Conservation (phyloP, 257 asterid genomes). For the Solanum ossicruentum region DNA sequence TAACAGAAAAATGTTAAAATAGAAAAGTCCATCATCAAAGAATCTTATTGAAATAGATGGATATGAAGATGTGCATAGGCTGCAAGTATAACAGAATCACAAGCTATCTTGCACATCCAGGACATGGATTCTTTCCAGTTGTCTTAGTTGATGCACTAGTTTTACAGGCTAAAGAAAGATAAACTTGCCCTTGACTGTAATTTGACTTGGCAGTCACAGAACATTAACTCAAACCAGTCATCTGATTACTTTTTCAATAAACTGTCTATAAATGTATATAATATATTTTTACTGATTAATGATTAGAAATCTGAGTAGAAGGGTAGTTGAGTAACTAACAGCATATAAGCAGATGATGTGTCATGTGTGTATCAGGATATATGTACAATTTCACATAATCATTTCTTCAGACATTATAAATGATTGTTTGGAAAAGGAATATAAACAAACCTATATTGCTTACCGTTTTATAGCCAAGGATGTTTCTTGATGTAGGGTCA, state of each 20-base stretch:
- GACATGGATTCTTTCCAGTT: background rate
- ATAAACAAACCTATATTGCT: background rate
- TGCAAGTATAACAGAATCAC: background rate
- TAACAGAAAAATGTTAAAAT: background rate
- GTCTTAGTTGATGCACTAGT: background rate
- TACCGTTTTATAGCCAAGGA: conserved; percentile 83
- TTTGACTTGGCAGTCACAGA: background rate
- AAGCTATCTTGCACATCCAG: background rate
- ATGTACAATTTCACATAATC: background rate
- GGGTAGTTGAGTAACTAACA: background rate
- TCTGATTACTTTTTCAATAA: background rate
- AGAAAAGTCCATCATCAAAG: background rate
- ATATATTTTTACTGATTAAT: background rate
- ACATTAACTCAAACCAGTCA: background rate
- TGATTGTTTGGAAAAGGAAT: background rate
- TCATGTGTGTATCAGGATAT: background rate
- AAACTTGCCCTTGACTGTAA: background rate
- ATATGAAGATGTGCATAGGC: background rate
- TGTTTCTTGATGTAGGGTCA: conserved; percentile 94
- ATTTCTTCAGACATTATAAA: background rate
- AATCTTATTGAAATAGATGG: background rate
- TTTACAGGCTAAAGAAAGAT: background rate
- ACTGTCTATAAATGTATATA: background rate
- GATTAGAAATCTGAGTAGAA: background rate
- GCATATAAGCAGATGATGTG: background rate